Conservation (phyloP, 345 rosid species). For the Rhodomyrtus tomentosa region DNA sequence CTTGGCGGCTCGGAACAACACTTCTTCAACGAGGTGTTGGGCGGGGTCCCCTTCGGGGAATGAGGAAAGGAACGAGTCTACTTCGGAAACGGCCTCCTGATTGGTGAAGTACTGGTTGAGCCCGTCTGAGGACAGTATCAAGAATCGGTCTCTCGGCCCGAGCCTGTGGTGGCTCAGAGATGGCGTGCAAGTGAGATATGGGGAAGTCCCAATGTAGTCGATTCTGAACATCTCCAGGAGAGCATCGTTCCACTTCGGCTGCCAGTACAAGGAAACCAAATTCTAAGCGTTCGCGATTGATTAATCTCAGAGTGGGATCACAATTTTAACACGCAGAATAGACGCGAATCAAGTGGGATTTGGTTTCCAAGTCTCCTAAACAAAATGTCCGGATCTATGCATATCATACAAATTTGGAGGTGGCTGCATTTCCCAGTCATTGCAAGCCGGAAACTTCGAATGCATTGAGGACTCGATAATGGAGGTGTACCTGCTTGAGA, state of each 20-base stretch:
- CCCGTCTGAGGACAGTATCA: slow-evolving; percentile 85
- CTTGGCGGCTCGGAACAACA: slow-evolving; percentile 79
- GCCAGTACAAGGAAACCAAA: not conserved
- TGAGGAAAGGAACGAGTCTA: slow-evolving; percentile 57
- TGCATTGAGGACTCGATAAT: not conserved
- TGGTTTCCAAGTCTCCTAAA: not conserved
- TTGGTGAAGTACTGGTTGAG: slow-evolving; percentile 79
- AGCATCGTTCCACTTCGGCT: slow-evolving; percentile 90
- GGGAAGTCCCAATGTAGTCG: slow-evolving; percentile 62
- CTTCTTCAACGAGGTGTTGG: slow-evolving; percentile 76
- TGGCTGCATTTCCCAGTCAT: not conserved
- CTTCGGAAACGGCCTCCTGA: slow-evolving; percentile 68
- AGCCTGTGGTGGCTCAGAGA: slow-evolving; percentile 70
- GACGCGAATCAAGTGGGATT: not conserved
- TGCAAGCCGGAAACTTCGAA: not conserved
- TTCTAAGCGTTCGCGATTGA: not conserved
- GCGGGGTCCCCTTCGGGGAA: slow-evolving; percentile 97
- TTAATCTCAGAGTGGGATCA: not conserved
- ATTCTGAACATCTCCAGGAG: slow-evolving; percentile 76
- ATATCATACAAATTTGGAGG: not conserved
- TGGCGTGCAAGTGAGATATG: slow-evolving; percentile 73
- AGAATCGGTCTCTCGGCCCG: slow-evolving; percentile 52
- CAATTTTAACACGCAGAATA: not conserved
- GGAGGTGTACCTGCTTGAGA: slow-evolving; percentile 65
- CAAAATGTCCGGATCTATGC: not conserved